Evolutionary conservation across 2,329 filamentous ascomycete species (phyloP).

Genomic region (Elsinoe fawcettii): DNA sequence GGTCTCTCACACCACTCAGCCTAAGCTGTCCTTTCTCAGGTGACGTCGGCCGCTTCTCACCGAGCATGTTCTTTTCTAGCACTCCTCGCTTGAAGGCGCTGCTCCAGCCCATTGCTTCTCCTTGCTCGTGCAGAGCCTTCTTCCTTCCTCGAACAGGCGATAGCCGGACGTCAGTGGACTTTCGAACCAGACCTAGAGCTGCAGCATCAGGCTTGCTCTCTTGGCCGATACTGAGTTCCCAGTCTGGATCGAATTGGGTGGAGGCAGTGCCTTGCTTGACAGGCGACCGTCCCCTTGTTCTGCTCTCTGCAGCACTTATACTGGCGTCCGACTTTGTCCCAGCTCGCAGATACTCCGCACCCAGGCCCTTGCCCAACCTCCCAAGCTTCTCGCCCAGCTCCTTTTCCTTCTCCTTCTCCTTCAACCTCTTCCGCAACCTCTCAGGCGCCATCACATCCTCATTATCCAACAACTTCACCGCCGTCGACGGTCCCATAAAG

Average conservation of each 20-base stretch:
- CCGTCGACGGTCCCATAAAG: slow-evolving; percentile 26
- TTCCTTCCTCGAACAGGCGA: slow-evolving; percentile 37
- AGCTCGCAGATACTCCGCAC: slow-evolving; percentile 60
- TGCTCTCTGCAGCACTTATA: not conserved
- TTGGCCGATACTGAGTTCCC: not conserved
- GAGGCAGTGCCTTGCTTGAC: not conserved
- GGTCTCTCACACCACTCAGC: slow-evolving; percentile 29
- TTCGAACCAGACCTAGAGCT: slow-evolving; percentile 38
- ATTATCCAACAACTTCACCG: slow-evolving; percentile 58
- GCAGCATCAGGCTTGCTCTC: slow-evolving; percentile 21
- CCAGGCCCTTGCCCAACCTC: slow-evolving; percentile 56
- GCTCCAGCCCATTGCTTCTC: slow-evolving; percentile 42
- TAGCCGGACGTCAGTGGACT: slow-evolving; percentile 36
- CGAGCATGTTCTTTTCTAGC: slow-evolving; percentile 27
- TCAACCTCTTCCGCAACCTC: slow-evolving; percentile 47
- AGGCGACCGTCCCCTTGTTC: not conserved
- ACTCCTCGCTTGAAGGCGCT: slow-evolving; percentile 37
- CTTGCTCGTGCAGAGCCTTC: slow-evolving; percentile 27
- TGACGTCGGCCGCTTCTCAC: slow-evolving; percentile 19
- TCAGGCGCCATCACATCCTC: slow-evolving; percentile 40
- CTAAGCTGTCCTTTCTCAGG: slow-evolving; percentile 28
- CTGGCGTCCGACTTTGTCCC: not conserved
- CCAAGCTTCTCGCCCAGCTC: slow-evolving; percentile 63
- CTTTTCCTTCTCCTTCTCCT: slow-evolving; percentile 58
- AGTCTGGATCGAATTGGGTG: not conserved